These are phyloP conservation scores for Ehretia macrophylla DNA, from an alignment of 257 asterid species.

Conservation along the genomic window DNA sequence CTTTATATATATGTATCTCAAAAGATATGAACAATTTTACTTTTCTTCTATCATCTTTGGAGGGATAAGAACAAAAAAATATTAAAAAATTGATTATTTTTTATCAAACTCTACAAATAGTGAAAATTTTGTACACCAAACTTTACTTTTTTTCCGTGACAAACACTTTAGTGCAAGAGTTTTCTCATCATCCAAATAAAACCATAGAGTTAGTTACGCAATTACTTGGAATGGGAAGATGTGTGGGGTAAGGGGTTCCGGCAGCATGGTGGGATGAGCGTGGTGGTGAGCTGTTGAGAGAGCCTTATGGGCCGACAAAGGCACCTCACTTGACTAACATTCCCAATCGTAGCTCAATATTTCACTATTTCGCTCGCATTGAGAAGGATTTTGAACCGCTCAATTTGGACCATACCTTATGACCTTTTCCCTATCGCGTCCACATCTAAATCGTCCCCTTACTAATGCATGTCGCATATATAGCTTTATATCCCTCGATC, in stretches of 20 bases:
- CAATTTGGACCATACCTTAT: conserved; percentile 13
- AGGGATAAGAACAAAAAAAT: too few relatives aligned
- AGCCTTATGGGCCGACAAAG: conserved; percentile 35
- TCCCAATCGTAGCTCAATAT: conserved; percentile 3
- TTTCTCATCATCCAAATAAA: too few relatives aligned
- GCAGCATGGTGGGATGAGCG: conserved; percentile 8
- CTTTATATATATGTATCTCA: too few relatives aligned
- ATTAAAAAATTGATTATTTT: too few relatives aligned
- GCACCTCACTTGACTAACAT: conserved; percentile 21
- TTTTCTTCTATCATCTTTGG: too few relatives aligned
- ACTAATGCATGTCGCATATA: conserved; percentile 4
- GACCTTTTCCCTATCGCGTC: not conserved
- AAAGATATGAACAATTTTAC: too few relatives aligned
- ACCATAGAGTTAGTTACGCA: not conserved
- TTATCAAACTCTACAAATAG: not conserved
- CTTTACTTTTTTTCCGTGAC: too few relatives aligned
- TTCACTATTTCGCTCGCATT: conserved; percentile 3
- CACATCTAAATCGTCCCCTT: not conserved
- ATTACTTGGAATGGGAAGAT: not conserved
- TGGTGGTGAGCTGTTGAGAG: conserved; percentile 21
- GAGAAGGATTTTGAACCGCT: conserved; percentile 20
- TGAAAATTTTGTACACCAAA: too few relatives aligned
- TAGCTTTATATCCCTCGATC: not conserved
- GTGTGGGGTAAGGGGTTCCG: conserved; percentile 3
- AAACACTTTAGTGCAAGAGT: too few relatives aligned